Evolutionary conservation across 1,139 yeast species (phyloP), one percentile per base, ranked within the genome.

Genomic region (Geotrichum carabidarum): DNA sequence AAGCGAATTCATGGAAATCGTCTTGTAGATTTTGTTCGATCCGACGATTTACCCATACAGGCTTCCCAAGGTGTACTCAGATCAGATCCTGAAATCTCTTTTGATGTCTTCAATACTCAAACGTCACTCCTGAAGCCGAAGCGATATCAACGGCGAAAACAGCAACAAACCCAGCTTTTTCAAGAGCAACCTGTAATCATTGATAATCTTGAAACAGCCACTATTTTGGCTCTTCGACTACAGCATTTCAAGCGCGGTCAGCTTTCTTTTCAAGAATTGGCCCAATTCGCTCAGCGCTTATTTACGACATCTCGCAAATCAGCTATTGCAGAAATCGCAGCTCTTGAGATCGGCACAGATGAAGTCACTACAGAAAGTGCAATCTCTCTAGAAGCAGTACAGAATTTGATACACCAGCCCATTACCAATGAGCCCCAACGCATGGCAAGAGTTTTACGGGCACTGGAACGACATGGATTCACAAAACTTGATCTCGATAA

Each of bases 391-490:
- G 14, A 45, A 15, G 42, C 4, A n/a, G 31, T n/a, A 2, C 49
- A 11, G 42, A 31, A 31, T 15, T 11, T 35, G 32, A 31, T 35
- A 17, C 8, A 32, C 18, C 46, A 43, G 14, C 46, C 46, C 35
- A 30, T 43, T n/a, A 11, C 2, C 6, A 41, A 41, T 18, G 36
- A 27, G 36, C 17, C 36, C 9, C 46, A 43, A n/a, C 34, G 46
- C 11, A 43, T 43, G 46, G 46, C 55, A n/a, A 31, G 49, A 17
- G 46, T 48, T 14, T 14, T 35, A 12, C 8, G 43, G 14, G 34
- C 44, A 2, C n/a, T 63, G 18, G 44, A 56, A 11, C 54, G 51
- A 14, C 42, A 58, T 35, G 63, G 61, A 6, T 63, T 58, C 47
- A 45, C 56, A 6, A 31, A 41, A 8, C 49, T 47, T 7, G 61